Conservation (phyloP, 495 filamentous ascomycete species). For the Penicillium coffeae region DNA sequence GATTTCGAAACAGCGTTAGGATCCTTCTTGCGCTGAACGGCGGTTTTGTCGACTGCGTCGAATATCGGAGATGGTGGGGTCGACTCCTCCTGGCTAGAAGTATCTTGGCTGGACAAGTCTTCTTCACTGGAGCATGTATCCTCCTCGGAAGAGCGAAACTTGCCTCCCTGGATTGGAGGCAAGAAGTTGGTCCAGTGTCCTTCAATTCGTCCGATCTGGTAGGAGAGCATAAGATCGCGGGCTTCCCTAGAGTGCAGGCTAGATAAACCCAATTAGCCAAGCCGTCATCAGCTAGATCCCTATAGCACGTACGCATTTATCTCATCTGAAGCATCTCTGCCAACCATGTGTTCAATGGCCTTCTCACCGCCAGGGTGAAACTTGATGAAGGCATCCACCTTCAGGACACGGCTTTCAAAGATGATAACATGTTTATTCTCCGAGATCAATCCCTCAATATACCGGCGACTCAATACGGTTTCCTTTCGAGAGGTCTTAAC, state of each 20-base stretch:
- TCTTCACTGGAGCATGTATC: slow-evolving; percentile 35
- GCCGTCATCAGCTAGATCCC: neutral
- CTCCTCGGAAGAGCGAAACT: slow-evolving; percentile 59
- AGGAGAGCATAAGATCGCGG: slow-evolving; percentile 69
- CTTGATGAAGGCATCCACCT: slow-evolving; percentile 79
- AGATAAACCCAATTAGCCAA: slow-evolving; percentile 3
- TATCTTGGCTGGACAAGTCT: slow-evolving; percentile 20
- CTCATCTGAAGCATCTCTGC: slow-evolving; percentile 94
- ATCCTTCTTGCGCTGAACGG: slow-evolving; percentile 28
- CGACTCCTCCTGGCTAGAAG: slow-evolving; percentile 30
- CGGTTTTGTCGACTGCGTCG: slow-evolving; percentile 45
- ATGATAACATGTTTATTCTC: slow-evolving; percentile 81
- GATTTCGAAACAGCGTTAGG: slow-evolving; percentile 28
- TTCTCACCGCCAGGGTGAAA: slow-evolving; percentile 94
- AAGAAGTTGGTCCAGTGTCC: slow-evolving; percentile 84
- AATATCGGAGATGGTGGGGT: slow-evolving; percentile 61
- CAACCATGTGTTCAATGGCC: slow-evolving; percentile 91
- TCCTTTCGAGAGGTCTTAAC: slow-evolving; percentile 38
- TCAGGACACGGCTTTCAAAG: slow-evolving; percentile 73
- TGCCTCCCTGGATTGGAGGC: slow-evolving; percentile 89
- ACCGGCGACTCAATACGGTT: slow-evolving; percentile 59
- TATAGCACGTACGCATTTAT: slow-evolving; percentile 74
- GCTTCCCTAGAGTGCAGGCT: slow-evolving; percentile 85
- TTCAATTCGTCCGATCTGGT: slow-evolving; percentile 79
- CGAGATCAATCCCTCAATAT: slow-evolving; percentile 85